Base-by-base conservation (phyloP, 345 rosid genomes). In the Salix dunnii region DNA sequence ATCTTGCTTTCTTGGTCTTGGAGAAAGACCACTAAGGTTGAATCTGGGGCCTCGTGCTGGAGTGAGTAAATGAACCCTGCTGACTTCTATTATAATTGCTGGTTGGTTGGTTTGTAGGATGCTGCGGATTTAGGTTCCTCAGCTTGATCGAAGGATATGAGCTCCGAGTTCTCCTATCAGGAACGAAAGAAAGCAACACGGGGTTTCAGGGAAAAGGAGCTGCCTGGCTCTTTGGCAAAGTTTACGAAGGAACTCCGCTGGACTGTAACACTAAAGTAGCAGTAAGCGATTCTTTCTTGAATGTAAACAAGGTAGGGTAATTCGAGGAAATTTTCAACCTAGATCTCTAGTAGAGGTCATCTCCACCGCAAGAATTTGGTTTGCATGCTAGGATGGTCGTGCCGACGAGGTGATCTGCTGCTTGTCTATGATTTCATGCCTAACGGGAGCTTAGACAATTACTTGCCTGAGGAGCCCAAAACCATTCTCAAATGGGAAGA, bases 1-100 rank as follows among this genome's bases (percentile, higher is more conserved):
- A 94, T 78, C 85, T 96, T 78, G n/a, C 82, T 94, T 36, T 96
- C 97, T 13, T 91, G 98, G 97, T 92, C 94, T 28, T 95, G 98
- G 94, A 96, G 97, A 84, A 84, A 86, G 97, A 80, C 99, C 98
- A 42, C 88, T 86, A 11, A 93, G 95, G 40, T 81, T 92, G 78
- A 91, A 94, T 18, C 53, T 85, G 75, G 87, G 86, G 3, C 76
- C 91, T 16, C 83, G 84, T 68, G 88, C 86, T 61, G 97, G 96
- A 30, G 87, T 90, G 51, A 87, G 92, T 77, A 80, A 65, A 49
- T 88, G 89, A 94, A 96, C 80, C 89, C 97, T 7, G 75, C 78
- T 28, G 98, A 96, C 70, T 91, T 96, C 74, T 11, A 10, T 40
- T 0, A 2, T 40, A 40, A 40, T 40, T 40, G 43, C 0, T 40